Evolutionary conservation across 2,329 filamentous ascomycete species (phyloP), one percentile per base, ranked within the genome.

Genomic region (Biscogniauxia sp.): DNA sequence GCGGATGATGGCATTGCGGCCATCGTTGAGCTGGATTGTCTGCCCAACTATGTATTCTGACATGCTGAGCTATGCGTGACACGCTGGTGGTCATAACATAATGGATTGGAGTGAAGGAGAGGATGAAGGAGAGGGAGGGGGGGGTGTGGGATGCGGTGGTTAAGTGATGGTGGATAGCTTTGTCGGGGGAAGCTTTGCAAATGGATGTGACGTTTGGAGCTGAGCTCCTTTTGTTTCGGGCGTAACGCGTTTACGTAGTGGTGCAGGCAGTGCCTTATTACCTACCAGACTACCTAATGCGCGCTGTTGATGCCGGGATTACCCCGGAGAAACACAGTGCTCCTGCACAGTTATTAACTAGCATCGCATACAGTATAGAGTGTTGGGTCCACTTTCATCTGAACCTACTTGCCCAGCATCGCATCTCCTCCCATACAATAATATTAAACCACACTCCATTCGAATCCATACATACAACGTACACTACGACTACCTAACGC

Each of bases 11-110:
- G 86, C 95, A 68, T 84, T 84, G 69, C 90, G 88, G 71, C 90
- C 90, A 76, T 97, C 90, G 70, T 83, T 86, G 68, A 96, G 87
- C 77, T 88, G 87, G 76, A 98, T 85, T 65, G 84, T 86, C 78
- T 95, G 90, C 70, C 92, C 93, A 63, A 81, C 75, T 71, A 79
- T 80, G 69, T 86, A 79, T 64, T 86, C 84, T 71, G 83, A 79
- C 83, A 86, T 84, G 68, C 70, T 80, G 74, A 65, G 61, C 65
- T 64, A 20, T 55, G 5, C n/a, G 4, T 45, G 37, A 32, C 28
- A 61, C 13, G 53, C 32, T 32, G 51, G 51, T 62, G 53, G 60
- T 66, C 65, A 69, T 66, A 68, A 66, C 69, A 70, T 72, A 59
- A 61, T 45, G 6, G 15, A 45, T 17, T 45, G 28, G 28, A 7